phyloP scores from a whole-genome alignment of 768 basidiomycete species.

The Auricularia cornea region DNA sequence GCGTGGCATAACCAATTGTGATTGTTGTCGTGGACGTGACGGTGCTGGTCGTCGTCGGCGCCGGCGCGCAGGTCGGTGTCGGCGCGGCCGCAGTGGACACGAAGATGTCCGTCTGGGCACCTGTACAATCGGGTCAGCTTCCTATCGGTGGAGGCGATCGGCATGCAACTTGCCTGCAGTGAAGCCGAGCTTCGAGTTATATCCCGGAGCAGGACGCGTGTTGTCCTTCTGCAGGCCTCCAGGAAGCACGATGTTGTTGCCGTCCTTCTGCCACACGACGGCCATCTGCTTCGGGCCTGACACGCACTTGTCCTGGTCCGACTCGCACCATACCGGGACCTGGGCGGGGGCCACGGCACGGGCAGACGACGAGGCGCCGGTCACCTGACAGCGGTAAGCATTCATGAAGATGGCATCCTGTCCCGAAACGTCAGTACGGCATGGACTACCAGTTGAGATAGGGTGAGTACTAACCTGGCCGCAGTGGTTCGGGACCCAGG shows the following conservation, averaged over 20 bases:
- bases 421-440: conserved; percentile 4
- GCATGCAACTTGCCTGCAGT: background rate
- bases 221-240: conserved; percentile 5
- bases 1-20: no score
- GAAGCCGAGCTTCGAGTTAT: conserved; percentile 8
- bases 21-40: no score
- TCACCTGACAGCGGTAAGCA: conserved; percentile 5
- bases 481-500: conserved; percentile 3
- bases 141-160: no score
- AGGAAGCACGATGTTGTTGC: conserved; percentile 5
- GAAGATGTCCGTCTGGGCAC: background rate
- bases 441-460: background rate
- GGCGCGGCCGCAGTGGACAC: background rate
- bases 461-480: background rate
- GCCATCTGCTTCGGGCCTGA: conserved; percentile 7
- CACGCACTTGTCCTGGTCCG: background rate
- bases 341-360: background rate
- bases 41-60: no score
- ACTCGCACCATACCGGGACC: conserved; percentile 8
- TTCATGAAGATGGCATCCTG: conserved; percentile 7
- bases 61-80: no score
- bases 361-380: background rate
- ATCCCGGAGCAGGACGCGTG: conserved; percentile 3
- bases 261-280: conserved; percentile 5
- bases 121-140: no score